Evolutionary conservation across 2,329 filamentous ascomycete species (phyloP).

Genomic region (Aphanocladium album): DNA sequence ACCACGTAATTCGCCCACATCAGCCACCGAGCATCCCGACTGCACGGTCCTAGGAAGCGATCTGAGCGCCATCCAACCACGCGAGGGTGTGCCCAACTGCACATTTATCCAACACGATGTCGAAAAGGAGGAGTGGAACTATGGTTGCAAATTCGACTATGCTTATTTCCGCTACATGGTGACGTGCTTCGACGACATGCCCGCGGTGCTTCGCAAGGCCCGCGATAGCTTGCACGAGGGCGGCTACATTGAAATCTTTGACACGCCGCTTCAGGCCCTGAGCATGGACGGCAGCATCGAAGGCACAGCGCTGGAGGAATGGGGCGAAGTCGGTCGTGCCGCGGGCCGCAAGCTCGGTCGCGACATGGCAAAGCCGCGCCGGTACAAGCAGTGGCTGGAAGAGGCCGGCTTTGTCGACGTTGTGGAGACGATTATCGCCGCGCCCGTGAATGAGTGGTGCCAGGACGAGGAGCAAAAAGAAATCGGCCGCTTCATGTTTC

Average conservation of each 20-base stretch:
- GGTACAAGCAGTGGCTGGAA: conserved; percentile 24
- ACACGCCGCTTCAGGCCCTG: conserved; percentile 24
- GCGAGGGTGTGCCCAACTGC: conserved; percentile 3
- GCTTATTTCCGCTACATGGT: conserved; percentile 49
- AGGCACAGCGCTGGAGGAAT: conserved; percentile 18
- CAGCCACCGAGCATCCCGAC: conserved; percentile 9
- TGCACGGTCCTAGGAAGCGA: conserved; percentile 10
- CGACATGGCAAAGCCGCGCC: conserved; percentile 19
- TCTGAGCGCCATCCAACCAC: conserved; percentile 43
- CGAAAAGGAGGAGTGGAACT: conserved; percentile 12
- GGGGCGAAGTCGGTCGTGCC: conserved; percentile 12
- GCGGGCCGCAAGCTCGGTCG: conserved; percentile 21
- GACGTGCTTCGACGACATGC: conserved; percentile 47
- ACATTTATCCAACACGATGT: conserved; percentile 9
- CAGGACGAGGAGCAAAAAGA: conserved; percentile 9
- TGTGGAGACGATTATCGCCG: conserved; percentile 16
- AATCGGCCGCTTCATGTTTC: conserved; percentile 12
- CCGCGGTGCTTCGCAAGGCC: conserved; percentile 38
- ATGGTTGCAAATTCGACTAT: conserved; percentile 42
- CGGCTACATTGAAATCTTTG: conserved; percentile 36
- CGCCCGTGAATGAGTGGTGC: conserved; percentile 31
- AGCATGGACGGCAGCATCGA: conserved; percentile 12
- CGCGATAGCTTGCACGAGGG: conserved; percentile 38
- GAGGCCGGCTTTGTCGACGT: conserved; percentile 32
- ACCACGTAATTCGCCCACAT: not conserved